These are phyloP conservation scores for Linum usitatissimum DNA, from an alignment of 345 rosid genomes.

Conservation along the genomic window DNA sequence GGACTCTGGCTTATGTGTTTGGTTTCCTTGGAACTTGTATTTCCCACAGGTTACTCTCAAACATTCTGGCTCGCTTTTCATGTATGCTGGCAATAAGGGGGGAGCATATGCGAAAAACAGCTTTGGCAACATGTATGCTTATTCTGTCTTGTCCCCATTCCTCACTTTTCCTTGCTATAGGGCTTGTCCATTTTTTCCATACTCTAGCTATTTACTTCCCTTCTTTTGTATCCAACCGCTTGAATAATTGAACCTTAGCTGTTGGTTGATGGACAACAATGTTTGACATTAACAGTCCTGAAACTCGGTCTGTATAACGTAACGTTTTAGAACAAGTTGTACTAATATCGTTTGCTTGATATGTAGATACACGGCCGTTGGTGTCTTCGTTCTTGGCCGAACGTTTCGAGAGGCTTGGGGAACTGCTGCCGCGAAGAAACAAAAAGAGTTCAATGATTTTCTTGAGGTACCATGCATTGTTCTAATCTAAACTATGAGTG, in stretches of 20 bases:
- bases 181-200: background rate
- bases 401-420: slow-evolving; percentile 92
- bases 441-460: slow-evolving; percentile 70
- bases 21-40: slow-evolving; percentile 11
- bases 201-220: background rate
- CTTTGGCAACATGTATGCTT: slow-evolving; percentile 79
- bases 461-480: slow-evolving; percentile 51
- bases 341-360: slow-evolving; percentile 1
- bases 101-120: slow-evolving; percentile 99
- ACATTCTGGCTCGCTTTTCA: slow-evolving; percentile 97
- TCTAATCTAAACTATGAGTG: background rate
- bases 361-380: slow-evolving; percentile 92
- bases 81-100: slow-evolving; percentile 83
- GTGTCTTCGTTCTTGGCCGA: slow-evolving; percentile 90
- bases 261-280: background rate
- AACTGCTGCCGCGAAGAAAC: slow-evolving; percentile 47
- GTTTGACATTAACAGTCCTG: too few relatives aligned
- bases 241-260: background rate
- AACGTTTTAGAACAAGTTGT: background rate
- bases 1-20: background rate
- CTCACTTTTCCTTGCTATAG: background rate
- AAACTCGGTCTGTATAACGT: background rate
- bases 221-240: background rate
- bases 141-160: background rate
- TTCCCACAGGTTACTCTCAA: slow-evolving; percentile 72